Evolutionary conservation across 306 rosid species (phyloP).

Genomic region (Geum urbanum): DNA sequence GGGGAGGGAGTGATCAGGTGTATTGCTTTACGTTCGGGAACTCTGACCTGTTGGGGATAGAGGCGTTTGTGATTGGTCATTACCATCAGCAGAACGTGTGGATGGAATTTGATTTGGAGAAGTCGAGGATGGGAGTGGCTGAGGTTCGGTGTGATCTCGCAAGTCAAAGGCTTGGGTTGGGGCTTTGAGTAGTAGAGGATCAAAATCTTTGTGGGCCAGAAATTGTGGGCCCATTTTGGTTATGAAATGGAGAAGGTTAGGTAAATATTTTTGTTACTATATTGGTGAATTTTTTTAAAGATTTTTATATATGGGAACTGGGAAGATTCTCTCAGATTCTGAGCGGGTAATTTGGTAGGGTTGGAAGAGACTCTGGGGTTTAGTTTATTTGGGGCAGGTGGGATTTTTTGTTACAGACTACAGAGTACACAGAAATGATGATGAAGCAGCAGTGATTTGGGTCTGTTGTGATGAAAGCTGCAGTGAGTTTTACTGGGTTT

Average conservation of each 20-base stretch:
- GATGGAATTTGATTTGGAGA: constrained; percentile 82
- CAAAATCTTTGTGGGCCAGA: too few relatives aligned
- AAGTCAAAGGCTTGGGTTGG: constrained; percentile 54
- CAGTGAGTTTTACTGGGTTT: background rate
- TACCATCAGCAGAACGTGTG: constrained; percentile 87
- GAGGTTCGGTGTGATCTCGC: constrained; percentile 64
- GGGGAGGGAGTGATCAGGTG: constrained; percentile 41
- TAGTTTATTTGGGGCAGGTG: constrained; percentile 1
- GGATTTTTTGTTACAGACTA: too few relatives aligned
- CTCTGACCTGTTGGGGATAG: constrained; percentile 64
- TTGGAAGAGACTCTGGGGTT: background rate
- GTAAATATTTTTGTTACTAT: background rate
- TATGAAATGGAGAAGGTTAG: background rate
- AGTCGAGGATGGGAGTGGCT: constrained; percentile 69
- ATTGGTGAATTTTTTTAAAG: background rate
- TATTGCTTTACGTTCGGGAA: constrained; percentile 82
- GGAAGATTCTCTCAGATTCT: background rate
- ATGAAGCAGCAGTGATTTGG: background rate
- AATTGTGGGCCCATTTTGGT: too few relatives aligned
- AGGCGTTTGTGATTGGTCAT: constrained; percentile 72
- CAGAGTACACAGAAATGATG: background rate
- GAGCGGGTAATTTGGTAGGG: background rate
- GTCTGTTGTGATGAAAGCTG: background rate
- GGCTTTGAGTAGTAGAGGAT: background rate
- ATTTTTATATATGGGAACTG: background rate